phyloP scores from a whole-genome alignment of 768 basidiomycete genomes.

The Pleurotus giganteus region DNA sequence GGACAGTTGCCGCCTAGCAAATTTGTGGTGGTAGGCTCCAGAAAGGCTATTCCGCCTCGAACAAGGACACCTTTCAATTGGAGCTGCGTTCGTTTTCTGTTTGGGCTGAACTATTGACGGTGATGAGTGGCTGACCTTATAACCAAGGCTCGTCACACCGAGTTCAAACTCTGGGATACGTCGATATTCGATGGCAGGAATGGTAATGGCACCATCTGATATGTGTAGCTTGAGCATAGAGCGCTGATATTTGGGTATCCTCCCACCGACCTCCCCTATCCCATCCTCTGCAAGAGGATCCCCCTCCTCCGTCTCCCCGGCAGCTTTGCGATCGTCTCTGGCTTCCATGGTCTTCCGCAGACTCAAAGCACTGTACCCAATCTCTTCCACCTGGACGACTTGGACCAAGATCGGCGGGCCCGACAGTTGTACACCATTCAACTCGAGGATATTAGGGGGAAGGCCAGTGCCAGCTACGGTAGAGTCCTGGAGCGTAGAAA shows the following conservation, averaged over 20 bases:
- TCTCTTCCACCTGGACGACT: constrained; percentile 75
- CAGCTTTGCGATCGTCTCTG: constrained; percentile 49
- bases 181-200: constrained; percentile 80
- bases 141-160: constrained; percentile 77
- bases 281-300: constrained; percentile 53
- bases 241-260: constrained; percentile 79
- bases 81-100: constrained; percentile 41
- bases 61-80: constrained; percentile 67
- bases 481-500: constrained; percentile 71
- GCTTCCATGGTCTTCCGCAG: constrained; percentile 61
- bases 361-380: constrained; percentile 80
- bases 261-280: constrained; percentile 66
- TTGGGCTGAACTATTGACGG: neutral
- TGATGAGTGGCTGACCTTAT: constrained; percentile 53
- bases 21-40: constrained; percentile 66
- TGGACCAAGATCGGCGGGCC: constrained; percentile 68
- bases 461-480: constrained; percentile 72
- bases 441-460: constrained; percentile 38
- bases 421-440: constrained; percentile 32
- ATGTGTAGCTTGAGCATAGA: constrained; percentile 76
- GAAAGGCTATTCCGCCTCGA: constrained; percentile 69
- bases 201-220: constrained; percentile 67
- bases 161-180: constrained; percentile 63
- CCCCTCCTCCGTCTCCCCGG: constrained; percentile 33
- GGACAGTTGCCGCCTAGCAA: constrained; percentile 61